A percentile compares a stretch with the other conserved stretches of the same genome.
Conservation (phyloP, 2,329 filamentous ascomycete genomes). For the Ophiosphaerella narmari region DNA sequence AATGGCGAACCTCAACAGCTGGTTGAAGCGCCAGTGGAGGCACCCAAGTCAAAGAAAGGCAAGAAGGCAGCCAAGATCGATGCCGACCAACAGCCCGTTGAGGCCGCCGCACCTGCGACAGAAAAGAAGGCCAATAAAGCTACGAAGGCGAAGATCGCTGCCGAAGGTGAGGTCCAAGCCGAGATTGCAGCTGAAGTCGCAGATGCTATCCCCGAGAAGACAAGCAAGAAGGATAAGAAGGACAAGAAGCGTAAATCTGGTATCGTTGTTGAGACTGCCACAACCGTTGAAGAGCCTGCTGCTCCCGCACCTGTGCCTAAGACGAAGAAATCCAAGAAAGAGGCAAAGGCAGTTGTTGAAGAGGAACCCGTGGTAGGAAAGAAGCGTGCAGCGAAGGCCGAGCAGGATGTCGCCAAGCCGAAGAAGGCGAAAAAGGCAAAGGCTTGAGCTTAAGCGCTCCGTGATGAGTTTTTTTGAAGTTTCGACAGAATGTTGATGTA, state of each 20-base stretch:
- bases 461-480: no score
- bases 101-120: conserved; percentile 13
- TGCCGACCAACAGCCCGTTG: conserved; percentile 9
- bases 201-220: conserved; percentile 12
- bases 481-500: no score
- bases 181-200: conserved; percentile 12
- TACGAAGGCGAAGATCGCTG: conserved; percentile 20
- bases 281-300: conserved; percentile 11
- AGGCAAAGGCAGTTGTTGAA: conserved; percentile 13
- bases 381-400: conserved; percentile 22
- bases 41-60: conserved; percentile 38
- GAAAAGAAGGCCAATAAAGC: conserved; percentile 33
- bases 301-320: conserved; percentile 13
- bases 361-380: conserved; percentile 16
- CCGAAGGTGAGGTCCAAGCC: conserved; percentile 12
- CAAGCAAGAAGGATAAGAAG: conserved; percentile 20
- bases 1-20: conserved; percentile 32
- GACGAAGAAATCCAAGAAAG: conserved; percentile 32
- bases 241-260: conserved; percentile 30
- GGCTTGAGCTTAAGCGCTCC: conserved; percentile 9
- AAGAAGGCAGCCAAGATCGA: conserved; percentile 30
- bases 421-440: conserved; percentile 39
- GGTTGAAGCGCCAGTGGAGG: conserved; percentile 27
- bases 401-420: conserved; percentile 15
- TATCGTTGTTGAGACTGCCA: conserved; percentile 13